Base-by-base conservation (phyloP, 2,329 filamentous ascomycete species). In the Phialophora tarda region DNA sequence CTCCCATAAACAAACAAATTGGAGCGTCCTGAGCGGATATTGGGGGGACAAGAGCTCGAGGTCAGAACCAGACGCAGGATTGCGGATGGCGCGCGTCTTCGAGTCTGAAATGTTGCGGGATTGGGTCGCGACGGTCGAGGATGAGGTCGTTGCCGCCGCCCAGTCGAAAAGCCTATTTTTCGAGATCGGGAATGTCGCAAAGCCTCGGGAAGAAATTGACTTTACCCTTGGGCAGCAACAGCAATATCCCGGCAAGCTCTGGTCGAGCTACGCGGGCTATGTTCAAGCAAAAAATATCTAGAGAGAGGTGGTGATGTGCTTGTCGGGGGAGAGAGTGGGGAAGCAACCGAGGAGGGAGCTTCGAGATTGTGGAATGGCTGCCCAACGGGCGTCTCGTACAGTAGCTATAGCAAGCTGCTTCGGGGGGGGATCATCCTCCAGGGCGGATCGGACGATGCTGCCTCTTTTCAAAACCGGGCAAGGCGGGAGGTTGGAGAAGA, bases 341-440 rank as follows among this genome's bases (percentile, higher is more conserved):
- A 63, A 63, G 62, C 28, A 58, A 53, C 53, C 53, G 60, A 56
- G 60, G 30, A 41, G n/a, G 24, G 60, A 56, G 60, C 60, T 56
- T 63, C 59, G 30, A 23, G 21, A 61, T 21, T 7, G 59, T 32
- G 48, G 23, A 34, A 53, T 61, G 44, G 48, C 34, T 28, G 59
- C 59, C 59, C 59, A 53, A 61, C 17, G 38, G 30, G 38, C 38
- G 38, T n/a, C 17, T 44, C 38, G 38, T 44, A n/a, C n/a, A n/a
- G n/a, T n/a, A 44, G 59, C 59, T 61, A 61, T 38, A 53, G 34
- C 17, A 28, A 30, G 47, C 59, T 53, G 14, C 24, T 38, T 53
- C 47, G 44, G 32, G 44, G 48, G 21, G 3, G 23, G 59, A 61
- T 61, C 59, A 53, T 41, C 48, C 44, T 59, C 30, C 41, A n/a